These are phyloP conservation scores for Pichia paraexigua DNA, from an alignment of 805 yeast species.

Conservation along the genomic window DNA sequence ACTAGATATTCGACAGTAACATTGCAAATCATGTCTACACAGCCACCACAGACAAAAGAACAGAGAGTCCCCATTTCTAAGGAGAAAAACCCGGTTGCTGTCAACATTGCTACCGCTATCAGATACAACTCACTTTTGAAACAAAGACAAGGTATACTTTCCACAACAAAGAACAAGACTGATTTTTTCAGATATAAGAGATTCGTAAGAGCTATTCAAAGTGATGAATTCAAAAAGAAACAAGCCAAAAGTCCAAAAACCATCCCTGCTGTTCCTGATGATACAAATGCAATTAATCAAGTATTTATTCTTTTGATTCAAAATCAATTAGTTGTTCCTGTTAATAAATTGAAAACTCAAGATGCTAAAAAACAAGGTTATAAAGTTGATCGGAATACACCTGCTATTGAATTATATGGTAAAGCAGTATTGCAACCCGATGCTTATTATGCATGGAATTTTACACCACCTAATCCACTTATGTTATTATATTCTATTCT, in stretches of 20 bases:
- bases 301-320: slow-evolving; percentile 62
- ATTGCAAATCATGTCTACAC: background rate
- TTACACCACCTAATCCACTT: slow-evolving; percentile 61
- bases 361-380: slow-evolving; percentile 56
- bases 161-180: slow-evolving; percentile 58
- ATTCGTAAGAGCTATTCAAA: slow-evolving; percentile 65
- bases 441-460: slow-evolving; percentile 79
- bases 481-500: slow-evolving; percentile 56
- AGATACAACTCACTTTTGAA: slow-evolving; percentile 63
- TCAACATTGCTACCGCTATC: slow-evolving; percentile 64
- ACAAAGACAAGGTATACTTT: slow-evolving; percentile 59
- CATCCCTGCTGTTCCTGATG: slow-evolving; percentile 28
- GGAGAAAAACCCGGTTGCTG: slow-evolving; percentile 44
- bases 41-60: slow-evolving; percentile 4
- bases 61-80: slow-evolving; percentile 19
- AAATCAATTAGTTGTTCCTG: slow-evolving; percentile 68
- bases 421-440: slow-evolving; percentile 57
- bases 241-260: slow-evolving; percentile 29
- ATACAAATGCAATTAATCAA: slow-evolving; percentile 50
- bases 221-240: slow-evolving; percentile 53
- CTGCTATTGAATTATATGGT: slow-evolving; percentile 47
- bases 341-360: slow-evolving; percentile 59
- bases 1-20: background rate
- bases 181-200: slow-evolving; percentile 88
- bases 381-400: slow-evolving; percentile 52